Conservation (phyloP, 805 yeast species). For the Myxozyma lipomycoides region DNA sequence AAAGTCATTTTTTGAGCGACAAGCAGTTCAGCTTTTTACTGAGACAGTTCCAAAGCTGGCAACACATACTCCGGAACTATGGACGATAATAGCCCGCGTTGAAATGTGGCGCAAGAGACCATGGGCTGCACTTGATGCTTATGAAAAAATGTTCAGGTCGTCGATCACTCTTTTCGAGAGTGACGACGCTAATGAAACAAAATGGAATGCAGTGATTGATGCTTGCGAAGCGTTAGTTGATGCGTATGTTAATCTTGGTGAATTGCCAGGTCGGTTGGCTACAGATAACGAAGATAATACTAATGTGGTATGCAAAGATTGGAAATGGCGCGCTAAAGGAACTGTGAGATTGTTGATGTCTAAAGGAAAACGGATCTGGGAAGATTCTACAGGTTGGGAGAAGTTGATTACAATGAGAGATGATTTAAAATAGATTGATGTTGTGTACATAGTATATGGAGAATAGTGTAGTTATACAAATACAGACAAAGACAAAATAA, state of each 20-base stretch:
- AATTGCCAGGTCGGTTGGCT: constrained; percentile 56
- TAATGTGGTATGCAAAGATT: constrained; percentile 71
- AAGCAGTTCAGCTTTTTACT: constrained; percentile 70
- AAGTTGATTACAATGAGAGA: constrained; percentile 52
- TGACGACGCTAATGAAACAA: constrained; percentile 53
- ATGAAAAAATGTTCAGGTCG: constrained; percentile 83
- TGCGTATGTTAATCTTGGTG: constrained; percentile 87
- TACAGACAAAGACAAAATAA: background rate
- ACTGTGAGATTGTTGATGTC: constrained; percentile 71
- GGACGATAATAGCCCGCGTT: constrained; percentile 82
- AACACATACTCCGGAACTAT: constrained; percentile 60
- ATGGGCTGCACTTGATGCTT: constrained; percentile 80
- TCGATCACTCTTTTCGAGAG: constrained; percentile 56
- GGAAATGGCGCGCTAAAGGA: constrained; percentile 80
- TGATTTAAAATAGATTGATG: constrained; percentile 37
- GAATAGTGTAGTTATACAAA: background rate
- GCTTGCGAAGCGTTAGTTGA: constrained; percentile 74
- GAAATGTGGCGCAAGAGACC: constrained; percentile 84
- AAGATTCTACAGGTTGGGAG: constrained; percentile 73
- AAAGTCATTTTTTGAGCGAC: constrained; percentile 56
- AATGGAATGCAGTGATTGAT: constrained; percentile 77
- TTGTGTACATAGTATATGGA: no score
- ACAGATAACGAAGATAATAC: constrained; percentile 72
- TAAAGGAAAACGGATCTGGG: constrained; percentile 77
- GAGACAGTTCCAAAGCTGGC: constrained; percentile 63